Evolutionary conservation across 2,329 filamentous ascomycete species (phyloP).

Genomic region (Aspergillus sp.): DNA sequence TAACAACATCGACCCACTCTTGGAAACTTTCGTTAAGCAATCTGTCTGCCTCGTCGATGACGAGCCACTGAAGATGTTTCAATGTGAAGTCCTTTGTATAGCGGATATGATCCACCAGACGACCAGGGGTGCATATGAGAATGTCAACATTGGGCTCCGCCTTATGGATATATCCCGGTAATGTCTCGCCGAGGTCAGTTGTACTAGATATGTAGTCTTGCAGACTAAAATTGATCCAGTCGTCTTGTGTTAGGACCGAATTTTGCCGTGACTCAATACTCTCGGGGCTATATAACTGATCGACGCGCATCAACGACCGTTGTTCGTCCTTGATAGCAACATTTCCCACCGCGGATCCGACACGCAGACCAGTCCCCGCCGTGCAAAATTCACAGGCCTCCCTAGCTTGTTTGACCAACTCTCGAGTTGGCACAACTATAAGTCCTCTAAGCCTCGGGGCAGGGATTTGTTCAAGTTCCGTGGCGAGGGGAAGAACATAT

Average conservation of each 20-base stretch:
- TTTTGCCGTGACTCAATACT: conserved; percentile 52
- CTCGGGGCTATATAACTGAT: conserved; percentile 67
- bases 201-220: conserved; percentile 47
- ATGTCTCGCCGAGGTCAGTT: conserved; percentile 38
- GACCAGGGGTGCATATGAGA: conserved; percentile 86
- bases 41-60: conserved; percentile 93
- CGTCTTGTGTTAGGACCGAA: conserved; percentile 42
- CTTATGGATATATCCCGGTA: conserved; percentile 64
- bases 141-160: conserved; percentile 78
- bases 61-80: conserved; percentile 77
- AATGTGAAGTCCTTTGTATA: conserved; percentile 80
- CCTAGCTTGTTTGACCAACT: conserved; percentile 83
- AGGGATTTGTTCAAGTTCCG: conserved; percentile 66
- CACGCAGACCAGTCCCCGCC: conserved; percentile 68
- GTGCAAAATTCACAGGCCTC: conserved; percentile 75
- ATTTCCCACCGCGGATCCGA: conserved; percentile 81
- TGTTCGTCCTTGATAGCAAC: conserved; percentile 70
- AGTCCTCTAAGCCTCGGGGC: conserved; percentile 72
- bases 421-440: conserved; percentile 86
- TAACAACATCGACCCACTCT: conserved; percentile 77
- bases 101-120: conserved; percentile 86
- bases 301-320: conserved; percentile 60
- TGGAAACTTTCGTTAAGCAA: conserved; percentile 89
- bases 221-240: conserved; percentile 50
- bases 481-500: conserved; percentile 82